phyloP scores from a whole-genome alignment of 306 rosid species.

The Begonia masoniana region DNA sequence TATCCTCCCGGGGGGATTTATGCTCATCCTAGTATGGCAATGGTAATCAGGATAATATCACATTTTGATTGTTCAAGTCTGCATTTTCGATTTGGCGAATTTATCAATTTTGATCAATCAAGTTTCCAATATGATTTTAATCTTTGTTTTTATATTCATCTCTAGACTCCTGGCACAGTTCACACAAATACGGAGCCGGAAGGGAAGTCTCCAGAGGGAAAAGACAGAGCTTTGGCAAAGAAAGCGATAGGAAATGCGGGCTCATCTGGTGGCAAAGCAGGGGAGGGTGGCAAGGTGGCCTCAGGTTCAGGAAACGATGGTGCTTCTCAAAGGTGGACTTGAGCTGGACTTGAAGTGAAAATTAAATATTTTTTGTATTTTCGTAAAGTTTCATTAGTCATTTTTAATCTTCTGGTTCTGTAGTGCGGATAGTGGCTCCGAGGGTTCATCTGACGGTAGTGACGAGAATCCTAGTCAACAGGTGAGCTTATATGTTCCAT shows the following conservation, averaged over 20 bases:
- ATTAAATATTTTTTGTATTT: constrained; percentile 5
- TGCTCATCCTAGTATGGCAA: constrained; percentile 85
- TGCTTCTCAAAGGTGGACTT: constrained; percentile 68
- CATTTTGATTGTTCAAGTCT: neutral
- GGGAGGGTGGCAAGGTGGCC: constrained; percentile 69
- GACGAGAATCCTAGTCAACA: constrained; percentile 75
- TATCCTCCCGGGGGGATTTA: constrained; percentile 89
- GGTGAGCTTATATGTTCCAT: constrained; percentile 22
- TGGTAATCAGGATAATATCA: constrained; percentile 26
- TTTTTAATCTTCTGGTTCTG: constrained; percentile 2
- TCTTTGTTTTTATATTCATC: constrained; percentile 11
- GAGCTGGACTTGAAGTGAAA: neutral
- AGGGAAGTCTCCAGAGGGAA: constrained; percentile 62
- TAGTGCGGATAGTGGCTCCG: constrained; percentile 83
- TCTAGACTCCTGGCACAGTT: constrained; percentile 43
- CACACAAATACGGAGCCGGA: constrained; percentile 38
- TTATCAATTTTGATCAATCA: neutral
- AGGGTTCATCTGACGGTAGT: constrained; percentile 77
- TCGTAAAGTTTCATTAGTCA: neutral
- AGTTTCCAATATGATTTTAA: constrained; percentile 10
- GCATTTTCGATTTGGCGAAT: neutral
- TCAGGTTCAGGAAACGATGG: constrained; percentile 92
- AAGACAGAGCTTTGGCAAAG: constrained; percentile 53
- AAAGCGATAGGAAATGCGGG: constrained; percentile 39
- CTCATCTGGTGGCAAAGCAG: constrained; percentile 18